Conservation (phyloP, 1,284 basidiomycete species). For the Apiotrichum laibachii region DNA sequence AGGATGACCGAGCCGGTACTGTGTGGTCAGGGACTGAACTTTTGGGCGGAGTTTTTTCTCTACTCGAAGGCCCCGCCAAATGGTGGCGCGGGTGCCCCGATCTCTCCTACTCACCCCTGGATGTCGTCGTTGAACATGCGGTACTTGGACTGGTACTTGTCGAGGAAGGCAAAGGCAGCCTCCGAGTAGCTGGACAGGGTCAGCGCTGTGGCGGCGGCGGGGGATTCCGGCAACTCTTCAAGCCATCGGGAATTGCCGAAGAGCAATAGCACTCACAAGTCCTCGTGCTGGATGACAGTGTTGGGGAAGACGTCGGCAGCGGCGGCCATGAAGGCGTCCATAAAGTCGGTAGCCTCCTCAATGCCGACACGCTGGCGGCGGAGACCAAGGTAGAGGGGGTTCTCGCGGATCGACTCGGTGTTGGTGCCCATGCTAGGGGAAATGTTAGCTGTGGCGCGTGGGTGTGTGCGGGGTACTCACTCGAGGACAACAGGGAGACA, state of each 20-base stretch:
- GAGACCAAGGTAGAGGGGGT: constrained; percentile 86
- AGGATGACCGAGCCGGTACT: constrained; percentile 90
- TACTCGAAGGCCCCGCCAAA: not conserved
- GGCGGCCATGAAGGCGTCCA: constrained; percentile 90
- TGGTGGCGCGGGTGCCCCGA: not conserved
- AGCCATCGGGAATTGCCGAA: not conserved
- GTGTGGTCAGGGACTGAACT: constrained; percentile 43
- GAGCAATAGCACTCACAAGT: constrained; percentile 56
- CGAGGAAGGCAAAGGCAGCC: constrained; percentile 78
- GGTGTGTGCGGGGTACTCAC: constrained; percentile 50
- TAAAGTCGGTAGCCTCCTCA: constrained; percentile 65
- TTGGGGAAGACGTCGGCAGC: constrained; percentile 73
- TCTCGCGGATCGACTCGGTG: constrained; percentile 73
- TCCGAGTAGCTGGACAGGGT: constrained; percentile 59
- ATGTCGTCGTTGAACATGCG: constrained; percentile 89
- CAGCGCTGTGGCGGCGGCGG: not conserved
- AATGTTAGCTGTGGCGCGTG: constrained; percentile 46
- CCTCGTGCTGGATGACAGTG: constrained; percentile 85
- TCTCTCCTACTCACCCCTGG: constrained; percentile 54
- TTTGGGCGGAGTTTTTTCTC: constrained; percentile 2
- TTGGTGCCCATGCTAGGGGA: constrained; percentile 70
- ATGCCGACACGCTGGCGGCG: constrained; percentile 67
- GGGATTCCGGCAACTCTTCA: not conserved
- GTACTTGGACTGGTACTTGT: constrained; percentile 68
- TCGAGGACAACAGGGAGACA: constrained; percentile 74